phyloP scores from a whole-genome alignment of 495 filamentous ascomycete species.

The Tuber aestivum region DNA sequence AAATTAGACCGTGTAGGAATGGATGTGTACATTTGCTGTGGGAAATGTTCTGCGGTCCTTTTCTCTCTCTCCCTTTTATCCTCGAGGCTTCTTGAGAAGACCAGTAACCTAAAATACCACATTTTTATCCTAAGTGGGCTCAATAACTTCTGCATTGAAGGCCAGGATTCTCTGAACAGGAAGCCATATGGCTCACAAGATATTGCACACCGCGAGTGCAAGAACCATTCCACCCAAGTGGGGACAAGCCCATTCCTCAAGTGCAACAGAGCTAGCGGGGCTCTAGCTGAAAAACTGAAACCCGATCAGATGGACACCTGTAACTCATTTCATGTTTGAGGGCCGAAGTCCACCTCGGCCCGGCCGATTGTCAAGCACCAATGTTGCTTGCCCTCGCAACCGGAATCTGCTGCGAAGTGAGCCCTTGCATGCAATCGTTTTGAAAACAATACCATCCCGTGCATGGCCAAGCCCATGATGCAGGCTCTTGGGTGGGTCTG shows the following conservation, averaged over 20 bases:
- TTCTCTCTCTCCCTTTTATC: neutral
- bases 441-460: neutral
- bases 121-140: neutral
- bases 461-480: neutral
- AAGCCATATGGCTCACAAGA: neutral
- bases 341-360: neutral
- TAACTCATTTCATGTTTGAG: neutral
- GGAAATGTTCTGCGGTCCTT: neutral
- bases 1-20: neutral
- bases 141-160: neutral
- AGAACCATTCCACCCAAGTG: neutral
- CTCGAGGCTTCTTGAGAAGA: neutral
- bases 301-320: neutral
- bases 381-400: neutral
- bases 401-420: neutral
- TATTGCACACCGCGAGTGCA: neutral
- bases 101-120: neutral
- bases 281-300: neutral
- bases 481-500: neutral
- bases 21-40: neutral
- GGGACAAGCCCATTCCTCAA: neutral
- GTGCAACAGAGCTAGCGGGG: neutral
- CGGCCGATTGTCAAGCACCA: neutral
- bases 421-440: neutral
- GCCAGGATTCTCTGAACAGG: neutral